Conservation (phyloP, 768 basidiomycete species). For the Amanita rimosa region DNA sequence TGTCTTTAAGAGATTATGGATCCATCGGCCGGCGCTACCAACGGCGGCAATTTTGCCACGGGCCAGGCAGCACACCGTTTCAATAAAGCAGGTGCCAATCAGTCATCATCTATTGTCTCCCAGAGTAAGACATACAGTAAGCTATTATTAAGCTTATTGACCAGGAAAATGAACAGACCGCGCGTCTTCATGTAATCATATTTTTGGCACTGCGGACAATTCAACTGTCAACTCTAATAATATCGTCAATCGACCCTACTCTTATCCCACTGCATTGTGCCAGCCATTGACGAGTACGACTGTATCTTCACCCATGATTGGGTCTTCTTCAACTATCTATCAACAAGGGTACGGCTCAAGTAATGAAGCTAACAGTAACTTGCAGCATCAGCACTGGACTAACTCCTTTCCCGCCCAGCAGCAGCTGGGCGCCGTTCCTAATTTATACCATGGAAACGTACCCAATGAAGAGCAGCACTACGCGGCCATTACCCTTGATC, state of each 20-base stretch:
- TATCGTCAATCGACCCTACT: neutral
- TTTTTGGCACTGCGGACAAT: neutral
- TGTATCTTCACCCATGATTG: conserved; percentile 35
- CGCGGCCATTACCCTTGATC: conserved; percentile 17
- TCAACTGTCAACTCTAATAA: conserved; percentile 4
- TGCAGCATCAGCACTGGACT: conserved; percentile 32
- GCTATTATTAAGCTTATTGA: neutral
- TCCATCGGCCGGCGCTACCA: neutral
- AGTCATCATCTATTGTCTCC: neutral
- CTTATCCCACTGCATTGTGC: conserved; percentile 1
- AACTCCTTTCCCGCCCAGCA: conserved; percentile 18
- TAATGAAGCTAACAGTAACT: conserved; percentile 14
- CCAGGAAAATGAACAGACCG: neutral
- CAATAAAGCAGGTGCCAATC: neutral
- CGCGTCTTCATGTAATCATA: neutral
- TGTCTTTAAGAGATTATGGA: conserved; percentile 1
- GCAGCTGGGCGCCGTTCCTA: conserved; percentile 6
- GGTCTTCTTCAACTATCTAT: conserved; percentile 42
- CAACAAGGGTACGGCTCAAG: conserved; percentile 28
- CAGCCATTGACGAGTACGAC: conserved; percentile 12
- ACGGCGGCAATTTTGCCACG: neutral
- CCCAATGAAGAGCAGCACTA: conserved; percentile 8
- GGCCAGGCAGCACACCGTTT: neutral
- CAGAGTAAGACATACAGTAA: neutral
- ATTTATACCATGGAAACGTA: neutral